phyloP scores from a whole-genome alignment of 306 rosid genomes.

The Dalbergia cochinchinensis region DNA sequence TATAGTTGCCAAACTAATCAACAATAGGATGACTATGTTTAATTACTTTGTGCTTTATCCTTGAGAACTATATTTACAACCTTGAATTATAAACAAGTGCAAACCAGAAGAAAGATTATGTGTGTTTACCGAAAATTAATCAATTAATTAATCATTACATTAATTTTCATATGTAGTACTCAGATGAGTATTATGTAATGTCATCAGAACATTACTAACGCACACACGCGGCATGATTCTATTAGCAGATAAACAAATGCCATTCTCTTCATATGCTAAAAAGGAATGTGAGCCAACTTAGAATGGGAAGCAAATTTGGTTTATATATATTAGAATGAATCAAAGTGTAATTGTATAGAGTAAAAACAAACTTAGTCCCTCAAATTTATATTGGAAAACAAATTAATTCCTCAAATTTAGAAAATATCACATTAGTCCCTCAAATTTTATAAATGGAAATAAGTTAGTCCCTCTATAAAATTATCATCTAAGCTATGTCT shows the following conservation, averaged over 20 bases:
- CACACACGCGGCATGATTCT: slow-evolving; percentile 48
- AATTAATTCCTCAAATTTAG: too few relatives aligned
- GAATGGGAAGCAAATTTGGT: not conserved
- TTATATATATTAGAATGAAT: slow-evolving; percentile 13
- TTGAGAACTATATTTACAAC: slow-evolving; percentile 12
- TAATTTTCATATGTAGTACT: slow-evolving; percentile 29
- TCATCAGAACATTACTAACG: slow-evolving; percentile 25
- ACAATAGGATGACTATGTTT: not conserved
- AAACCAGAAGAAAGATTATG: not conserved
- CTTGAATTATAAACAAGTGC: not conserved
- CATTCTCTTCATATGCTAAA: slow-evolving; percentile 9
- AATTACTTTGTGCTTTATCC: not conserved
- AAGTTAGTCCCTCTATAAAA: too few relatives aligned
- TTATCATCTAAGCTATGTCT: too few relatives aligned
- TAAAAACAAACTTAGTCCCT: too few relatives aligned
- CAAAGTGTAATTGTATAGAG: not conserved
- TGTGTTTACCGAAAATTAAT: not conserved
- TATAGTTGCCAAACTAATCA: slow-evolving; percentile 18
- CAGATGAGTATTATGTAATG: not conserved
- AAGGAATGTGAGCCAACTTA: slow-evolving; percentile 3
- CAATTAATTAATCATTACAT: not conserved
- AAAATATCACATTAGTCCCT: too few relatives aligned
- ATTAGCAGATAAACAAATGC: slow-evolving; percentile 43
- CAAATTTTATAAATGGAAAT: too few relatives aligned
- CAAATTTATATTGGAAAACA: too few relatives aligned